Conservation (phyloP, 805 yeast species). For the Priceomyces medius region DNA sequence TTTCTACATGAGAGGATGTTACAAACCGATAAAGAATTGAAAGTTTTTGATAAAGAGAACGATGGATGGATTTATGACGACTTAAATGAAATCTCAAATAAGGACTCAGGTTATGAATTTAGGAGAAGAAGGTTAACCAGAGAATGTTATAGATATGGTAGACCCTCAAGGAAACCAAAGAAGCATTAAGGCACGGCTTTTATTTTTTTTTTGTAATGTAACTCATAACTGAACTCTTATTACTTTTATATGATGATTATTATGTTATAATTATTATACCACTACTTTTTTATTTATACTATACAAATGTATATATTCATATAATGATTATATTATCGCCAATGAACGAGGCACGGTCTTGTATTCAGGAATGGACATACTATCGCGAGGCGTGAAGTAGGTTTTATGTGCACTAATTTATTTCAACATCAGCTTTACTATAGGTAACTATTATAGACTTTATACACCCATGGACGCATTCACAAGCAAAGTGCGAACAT, state of each 20-base stretch:
- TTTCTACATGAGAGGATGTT: slow-evolving; percentile 55
- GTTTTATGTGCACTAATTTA: no score
- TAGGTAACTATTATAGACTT: not conserved
- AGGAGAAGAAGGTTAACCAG: slow-evolving; percentile 59
- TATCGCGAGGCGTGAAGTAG: no score
- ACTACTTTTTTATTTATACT: no score
- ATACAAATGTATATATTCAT: no score
- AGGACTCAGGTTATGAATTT: slow-evolving; percentile 44
- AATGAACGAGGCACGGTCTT: no score
- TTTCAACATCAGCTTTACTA: not conserved
- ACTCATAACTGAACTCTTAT: no score
- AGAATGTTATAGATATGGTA: slow-evolving; percentile 47
- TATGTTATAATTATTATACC: no score
- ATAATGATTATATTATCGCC: no score
- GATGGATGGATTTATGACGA: slow-evolving; percentile 55
- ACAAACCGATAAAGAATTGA: slow-evolving; percentile 10
- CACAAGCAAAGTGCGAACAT: slow-evolving; percentile 40
- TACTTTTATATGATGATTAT: no score
- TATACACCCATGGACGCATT: slow-evolving; percentile 38
- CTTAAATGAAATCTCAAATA: slow-evolving; percentile 16
- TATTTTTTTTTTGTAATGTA: no score
- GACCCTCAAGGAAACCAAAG: slow-evolving; percentile 16
- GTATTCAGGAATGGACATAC: no score
- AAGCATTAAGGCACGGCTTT: not conserved
- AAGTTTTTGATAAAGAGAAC: slow-evolving; percentile 25